Percentiles rank a stretch among this genome's conserved stretches.
Evolutionary conservation across 2,329 filamentous ascomycete species (phyloP).

Genomic region (Colletotrichum paranaense): DNA sequence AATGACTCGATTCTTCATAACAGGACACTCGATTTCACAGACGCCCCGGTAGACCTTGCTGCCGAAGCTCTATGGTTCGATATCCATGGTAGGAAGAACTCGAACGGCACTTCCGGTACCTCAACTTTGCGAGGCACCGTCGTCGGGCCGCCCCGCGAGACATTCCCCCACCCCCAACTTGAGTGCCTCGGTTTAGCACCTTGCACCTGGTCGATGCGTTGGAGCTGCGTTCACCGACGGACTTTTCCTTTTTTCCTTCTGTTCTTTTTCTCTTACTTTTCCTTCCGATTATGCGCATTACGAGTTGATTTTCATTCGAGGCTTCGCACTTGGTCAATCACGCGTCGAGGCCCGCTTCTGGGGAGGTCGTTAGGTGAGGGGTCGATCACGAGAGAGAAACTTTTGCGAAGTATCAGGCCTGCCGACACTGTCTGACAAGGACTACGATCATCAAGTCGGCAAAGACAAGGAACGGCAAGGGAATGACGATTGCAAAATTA

Average conservation of each 20-base stretch:
- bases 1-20: conserved; percentile 48
- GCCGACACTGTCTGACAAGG: not conserved
- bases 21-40: conserved; percentile 38
- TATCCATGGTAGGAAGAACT: conserved; percentile 31
- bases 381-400: conserved; percentile 1
- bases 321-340: conserved; percentile 41
- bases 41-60: not conserved
- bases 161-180: conserved; percentile 10
- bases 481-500: conserved; percentile 5
- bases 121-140: conserved; percentile 44
- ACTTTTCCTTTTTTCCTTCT: conserved; percentile 33
- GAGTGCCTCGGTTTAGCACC: conserved; percentile 18
- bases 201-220: conserved; percentile 48
- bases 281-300: conserved; percentile 24
- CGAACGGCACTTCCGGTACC: conserved; percentile 55
- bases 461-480: not conserved
- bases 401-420: not conserved
- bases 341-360: conserved; percentile 47
- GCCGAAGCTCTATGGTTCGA: not conserved
- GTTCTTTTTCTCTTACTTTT: conserved; percentile 37
- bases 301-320: conserved; percentile 29
- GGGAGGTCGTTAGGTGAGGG: conserved; percentile 44
- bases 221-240: conserved; percentile 46
- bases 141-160: conserved; percentile 37
- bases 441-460: not conserved